Evolutionary conservation across 2,329 filamentous ascomycete species (phyloP).

Genomic region (Tolypocladium album): DNA sequence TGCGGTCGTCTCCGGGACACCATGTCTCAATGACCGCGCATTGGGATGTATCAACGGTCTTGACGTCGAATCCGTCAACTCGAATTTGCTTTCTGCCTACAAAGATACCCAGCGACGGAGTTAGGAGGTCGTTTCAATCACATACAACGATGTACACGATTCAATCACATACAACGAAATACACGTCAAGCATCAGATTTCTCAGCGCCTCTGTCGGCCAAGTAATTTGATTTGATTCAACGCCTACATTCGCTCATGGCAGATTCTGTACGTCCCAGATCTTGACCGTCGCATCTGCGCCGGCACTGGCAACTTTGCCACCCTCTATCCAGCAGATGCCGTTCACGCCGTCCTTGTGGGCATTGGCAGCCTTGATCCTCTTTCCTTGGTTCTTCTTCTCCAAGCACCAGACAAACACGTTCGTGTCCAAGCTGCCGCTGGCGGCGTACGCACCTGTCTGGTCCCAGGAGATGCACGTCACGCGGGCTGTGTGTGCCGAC

Average conservation of each 20-base stretch:
- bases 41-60: not conserved
- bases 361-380: conserved; percentile 73
- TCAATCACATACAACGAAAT: not conserved
- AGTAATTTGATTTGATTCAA: not conserved
- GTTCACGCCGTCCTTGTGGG: conserved; percentile 92
- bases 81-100: not conserved
- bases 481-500: conserved; percentile 49
- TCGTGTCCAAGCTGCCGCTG: conserved; percentile 81
- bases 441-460: conserved; percentile 64
- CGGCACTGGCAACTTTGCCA: conserved; percentile 64
- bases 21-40: not conserved
- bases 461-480: conserved; percentile 63
- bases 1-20: conserved; percentile 3
- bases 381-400: conserved; percentile 67
- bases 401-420: conserved; percentile 87
- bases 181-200: not conserved
- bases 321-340: conserved; percentile 72
- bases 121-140: not conserved
- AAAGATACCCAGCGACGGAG: not conserved
- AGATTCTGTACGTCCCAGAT: conserved; percentile 51
- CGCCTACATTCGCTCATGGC: conserved; percentile 11
- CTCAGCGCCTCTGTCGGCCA: not conserved
- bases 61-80: too few species aligned
- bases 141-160: not conserved
- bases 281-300: conserved; percentile 85